A percentile compares a stretch with the other conserved stretches of the same genome.
Conservation (phyloP, 2,329 filamentous ascomycete species). For the Dothistroma pini region DNA sequence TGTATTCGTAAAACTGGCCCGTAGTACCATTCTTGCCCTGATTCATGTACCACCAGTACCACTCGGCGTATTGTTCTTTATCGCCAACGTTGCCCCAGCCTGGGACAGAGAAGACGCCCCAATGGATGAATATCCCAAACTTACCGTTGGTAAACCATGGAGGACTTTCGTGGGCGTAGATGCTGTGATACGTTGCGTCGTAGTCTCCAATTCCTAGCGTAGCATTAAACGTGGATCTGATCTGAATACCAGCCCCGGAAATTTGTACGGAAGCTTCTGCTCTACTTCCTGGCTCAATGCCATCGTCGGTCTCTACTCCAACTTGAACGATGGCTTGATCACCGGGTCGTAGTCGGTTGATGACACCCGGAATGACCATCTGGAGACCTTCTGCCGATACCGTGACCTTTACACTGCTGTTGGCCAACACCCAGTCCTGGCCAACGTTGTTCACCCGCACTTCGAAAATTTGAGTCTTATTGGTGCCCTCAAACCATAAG, state of each 20-base stretch:
- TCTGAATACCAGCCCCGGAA: conserved; percentile 26
- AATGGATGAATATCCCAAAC: conserved; percentile 60
- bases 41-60: conserved; percentile 51
- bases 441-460: conserved; percentile 40
- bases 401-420: conserved; percentile 35
- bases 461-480: conserved; percentile 41
- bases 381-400: conserved; percentile 34
- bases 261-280: conserved; percentile 34
- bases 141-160: conserved; percentile 56
- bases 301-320: conserved; percentile 36
- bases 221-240: conserved; percentile 35
- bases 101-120: conserved; percentile 54
- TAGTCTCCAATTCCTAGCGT: conserved; percentile 36
- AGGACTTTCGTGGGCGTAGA: conserved; percentile 46
- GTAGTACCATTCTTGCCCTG: conserved; percentile 39
- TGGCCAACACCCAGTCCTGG: conserved; percentile 33
- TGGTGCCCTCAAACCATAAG: conserved; percentile 39
- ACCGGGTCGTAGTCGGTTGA: conserved; percentile 41
- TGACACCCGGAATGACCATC: conserved; percentile 35
- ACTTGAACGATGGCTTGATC: conserved; percentile 40
- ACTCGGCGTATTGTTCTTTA: conserved; percentile 33
- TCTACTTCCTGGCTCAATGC: conserved; percentile 29
- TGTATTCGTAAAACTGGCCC: conserved; percentile 49
- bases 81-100: conserved; percentile 50
- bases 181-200: conserved; percentile 37